A percentile compares a stretch with the other conserved stretches of the same genome.
These are phyloP conservation scores for Ustulina deusta DNA, from an alignment of 2,329 filamentous ascomycete species.

Conservation along the genomic window DNA sequence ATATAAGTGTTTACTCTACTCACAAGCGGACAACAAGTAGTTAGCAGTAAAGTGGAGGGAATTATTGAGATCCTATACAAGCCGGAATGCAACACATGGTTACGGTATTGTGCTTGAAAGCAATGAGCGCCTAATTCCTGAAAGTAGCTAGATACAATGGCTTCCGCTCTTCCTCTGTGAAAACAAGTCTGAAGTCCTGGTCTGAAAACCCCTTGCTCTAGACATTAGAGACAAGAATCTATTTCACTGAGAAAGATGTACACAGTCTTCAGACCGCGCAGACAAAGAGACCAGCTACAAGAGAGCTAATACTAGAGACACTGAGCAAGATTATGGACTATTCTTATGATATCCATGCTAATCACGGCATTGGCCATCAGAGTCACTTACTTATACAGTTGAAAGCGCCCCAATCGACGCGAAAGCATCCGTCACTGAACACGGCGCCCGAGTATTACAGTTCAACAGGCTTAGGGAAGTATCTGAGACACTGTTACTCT, in stretches of 20 bases:
- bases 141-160: conserved; percentile 1
- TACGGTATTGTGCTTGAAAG: conserved; percentile 24
- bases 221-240: not conserved
- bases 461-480: not conserved
- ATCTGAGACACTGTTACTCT: not conserved
- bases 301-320: conserved; percentile 40
- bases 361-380: conserved; percentile 35
- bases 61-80: conserved; percentile 20
- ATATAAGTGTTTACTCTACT: too few species aligned
- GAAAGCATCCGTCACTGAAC: not conserved
- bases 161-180: conserved; percentile 14
- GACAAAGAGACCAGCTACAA: conserved; percentile 27
- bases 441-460: not conserved
- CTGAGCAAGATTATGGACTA: conserved; percentile 25
- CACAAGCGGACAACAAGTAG: too few species aligned
- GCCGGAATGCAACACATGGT: conserved; percentile 6
- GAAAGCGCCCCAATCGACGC: conserved; percentile 25
- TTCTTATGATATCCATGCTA: conserved; percentile 38
- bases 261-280: conserved; percentile 11
- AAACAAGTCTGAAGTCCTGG: conserved; percentile 14
- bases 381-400: conserved; percentile 40
- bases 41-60: too few species aligned
- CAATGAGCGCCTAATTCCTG: conserved; percentile 24
- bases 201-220: conserved; percentile 7
- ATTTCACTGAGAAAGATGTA: not conserved